Evolutionary conservation across 371 early-diverging fungal genomes (phyloP).

Genomic region (Mortierella sp.): DNA sequence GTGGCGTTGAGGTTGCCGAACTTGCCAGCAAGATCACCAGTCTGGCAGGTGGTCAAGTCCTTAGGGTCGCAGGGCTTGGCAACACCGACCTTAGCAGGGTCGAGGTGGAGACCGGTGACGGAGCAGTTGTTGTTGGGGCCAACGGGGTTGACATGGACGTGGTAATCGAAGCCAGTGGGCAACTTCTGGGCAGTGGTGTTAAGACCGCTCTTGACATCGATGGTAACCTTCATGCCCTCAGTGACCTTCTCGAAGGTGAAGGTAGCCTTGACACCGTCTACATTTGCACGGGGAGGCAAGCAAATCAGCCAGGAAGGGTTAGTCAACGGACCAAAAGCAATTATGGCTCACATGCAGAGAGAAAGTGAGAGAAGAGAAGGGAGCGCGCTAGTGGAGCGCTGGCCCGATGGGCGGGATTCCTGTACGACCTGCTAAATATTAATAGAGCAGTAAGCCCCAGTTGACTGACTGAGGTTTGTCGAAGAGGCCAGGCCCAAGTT

Average conservation of each 20-base stretch:
- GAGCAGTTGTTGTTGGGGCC: constrained; percentile 58
- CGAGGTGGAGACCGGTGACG: constrained; percentile 58
- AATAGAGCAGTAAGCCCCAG: not conserved
- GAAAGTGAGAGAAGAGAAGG: constrained; percentile 2
- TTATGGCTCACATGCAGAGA: not conserved
- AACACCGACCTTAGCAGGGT: constrained; percentile 53
- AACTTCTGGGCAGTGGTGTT: constrained; percentile 23
- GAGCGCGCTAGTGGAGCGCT: too few species aligned
- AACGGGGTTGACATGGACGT: constrained; percentile 59
- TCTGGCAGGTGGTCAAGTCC: constrained; percentile 57
- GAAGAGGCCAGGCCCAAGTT: too few species aligned
- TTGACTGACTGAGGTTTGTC: too few species aligned
- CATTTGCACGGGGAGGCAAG: too few species aligned
- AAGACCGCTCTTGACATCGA: constrained; percentile 31
- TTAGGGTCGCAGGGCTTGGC: constrained; percentile 43
- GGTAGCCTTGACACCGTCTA: constrained; percentile 28
- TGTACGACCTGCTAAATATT: not conserved
- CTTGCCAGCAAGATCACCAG: constrained; percentile 64
- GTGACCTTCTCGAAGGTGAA: constrained; percentile 44
- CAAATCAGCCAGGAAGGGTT: too few species aligned
- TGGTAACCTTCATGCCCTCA: constrained; percentile 34
- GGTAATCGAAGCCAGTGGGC: constrained; percentile 51
- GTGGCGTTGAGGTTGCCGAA: constrained; percentile 50
- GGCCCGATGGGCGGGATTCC: not conserved
- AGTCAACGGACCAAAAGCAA: too few species aligned